Percentiles rank a stretch among this genome's conserved stretches.
phyloP scores from a whole-genome alignment of 441 rosid species.

The Erodium moschatum region DNA sequence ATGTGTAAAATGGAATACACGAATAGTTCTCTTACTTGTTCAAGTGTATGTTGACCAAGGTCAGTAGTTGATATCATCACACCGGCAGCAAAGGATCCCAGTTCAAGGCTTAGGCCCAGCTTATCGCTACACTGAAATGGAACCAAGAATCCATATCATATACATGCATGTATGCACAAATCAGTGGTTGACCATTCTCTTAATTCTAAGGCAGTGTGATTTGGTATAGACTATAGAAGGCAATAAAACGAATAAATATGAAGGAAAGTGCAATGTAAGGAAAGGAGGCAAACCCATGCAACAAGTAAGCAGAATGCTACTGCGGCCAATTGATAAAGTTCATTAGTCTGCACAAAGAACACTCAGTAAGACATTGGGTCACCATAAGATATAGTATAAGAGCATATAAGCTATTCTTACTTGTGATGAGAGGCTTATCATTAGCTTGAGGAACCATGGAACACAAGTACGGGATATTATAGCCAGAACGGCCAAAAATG shows the following conservation, averaged over 20 bases:
- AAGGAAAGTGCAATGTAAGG: slow-evolving; percentile 10
- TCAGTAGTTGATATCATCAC: slow-evolving; percentile 98
- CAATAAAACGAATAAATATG: not conserved
- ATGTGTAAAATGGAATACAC: slow-evolving; percentile 11
- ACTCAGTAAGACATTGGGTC: slow-evolving; percentile 18
- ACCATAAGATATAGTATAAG: slow-evolving; percentile 16
- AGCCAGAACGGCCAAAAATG: slow-evolving; percentile 64
- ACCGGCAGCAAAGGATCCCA: slow-evolving; percentile 96
- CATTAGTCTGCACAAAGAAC: slow-evolving; percentile 67
- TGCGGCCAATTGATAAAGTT: slow-evolving; percentile 86
- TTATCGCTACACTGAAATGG: slow-evolving; percentile 88
- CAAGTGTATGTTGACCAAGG: slow-evolving; percentile 87
- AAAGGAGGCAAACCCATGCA: slow-evolving; percentile 72
- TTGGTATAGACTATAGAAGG: not conserved
- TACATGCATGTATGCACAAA: slow-evolving; percentile 12
- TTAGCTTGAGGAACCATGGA: slow-evolving; percentile 90
- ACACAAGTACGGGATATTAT: slow-evolving; percentile 75
- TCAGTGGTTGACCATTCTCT: not conserved
- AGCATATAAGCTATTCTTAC: slow-evolving; percentile 29
- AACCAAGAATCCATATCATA: slow-evolving; percentile 21
- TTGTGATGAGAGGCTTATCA: slow-evolving; percentile 89
- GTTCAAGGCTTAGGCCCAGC: slow-evolving; percentile 90
- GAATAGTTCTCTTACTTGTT: slow-evolving; percentile 49
- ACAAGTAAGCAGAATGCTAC: slow-evolving; percentile 96
- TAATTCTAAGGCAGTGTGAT: not conserved